Evolutionary conservation across 495 filamentous ascomycete species (phyloP).

Genomic region (Daldinia decipiens): DNA sequence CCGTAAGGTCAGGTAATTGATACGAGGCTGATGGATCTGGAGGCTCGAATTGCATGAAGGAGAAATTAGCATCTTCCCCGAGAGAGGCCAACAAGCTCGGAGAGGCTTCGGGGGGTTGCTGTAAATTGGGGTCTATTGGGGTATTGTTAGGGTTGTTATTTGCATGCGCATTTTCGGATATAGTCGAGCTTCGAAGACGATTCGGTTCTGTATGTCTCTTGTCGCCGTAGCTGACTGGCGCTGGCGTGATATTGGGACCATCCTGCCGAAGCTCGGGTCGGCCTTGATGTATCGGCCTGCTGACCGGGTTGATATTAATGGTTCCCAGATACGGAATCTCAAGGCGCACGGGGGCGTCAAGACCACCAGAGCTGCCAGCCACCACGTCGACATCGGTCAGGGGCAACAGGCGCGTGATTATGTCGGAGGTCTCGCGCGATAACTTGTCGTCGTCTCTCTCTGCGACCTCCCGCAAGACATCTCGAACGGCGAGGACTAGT

Average conservation of each 20-base stretch:
- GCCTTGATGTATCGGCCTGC: constrained; percentile 7
- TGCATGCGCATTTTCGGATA: background rate
- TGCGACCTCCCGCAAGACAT: constrained; percentile 54
- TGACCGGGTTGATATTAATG: constrained; percentile 54
- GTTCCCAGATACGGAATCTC: constrained; percentile 61
- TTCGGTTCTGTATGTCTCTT: background rate
- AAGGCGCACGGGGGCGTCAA: constrained; percentile 47
- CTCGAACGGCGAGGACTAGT: constrained; percentile 48
- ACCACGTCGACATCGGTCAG: constrained; percentile 47
- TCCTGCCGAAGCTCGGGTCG: constrained; percentile 7
- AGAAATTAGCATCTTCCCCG: constrained; percentile 40
- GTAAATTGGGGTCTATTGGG: constrained; percentile 13
- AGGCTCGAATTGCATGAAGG: constrained; percentile 51
- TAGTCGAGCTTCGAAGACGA: background rate
- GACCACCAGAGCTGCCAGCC: constrained; percentile 1
- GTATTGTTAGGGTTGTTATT: background rate
- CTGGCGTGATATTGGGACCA: background rate
- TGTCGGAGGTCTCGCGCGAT: constrained; percentile 52
- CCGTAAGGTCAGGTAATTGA: constrained; percentile 45
- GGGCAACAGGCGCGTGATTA: constrained; percentile 57
- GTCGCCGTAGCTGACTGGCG: constrained; percentile 1
- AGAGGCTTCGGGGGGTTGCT: constrained; percentile 9
- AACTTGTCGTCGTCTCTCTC: constrained; percentile 53
- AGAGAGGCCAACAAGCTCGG: constrained; percentile 15
- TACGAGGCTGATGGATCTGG: constrained; percentile 24